Evolutionary conservation across 768 basidiomycete genomes (phyloP), one percentile per base, ranked within the genome.

Genomic region (Trametes sanguinea): DNA sequence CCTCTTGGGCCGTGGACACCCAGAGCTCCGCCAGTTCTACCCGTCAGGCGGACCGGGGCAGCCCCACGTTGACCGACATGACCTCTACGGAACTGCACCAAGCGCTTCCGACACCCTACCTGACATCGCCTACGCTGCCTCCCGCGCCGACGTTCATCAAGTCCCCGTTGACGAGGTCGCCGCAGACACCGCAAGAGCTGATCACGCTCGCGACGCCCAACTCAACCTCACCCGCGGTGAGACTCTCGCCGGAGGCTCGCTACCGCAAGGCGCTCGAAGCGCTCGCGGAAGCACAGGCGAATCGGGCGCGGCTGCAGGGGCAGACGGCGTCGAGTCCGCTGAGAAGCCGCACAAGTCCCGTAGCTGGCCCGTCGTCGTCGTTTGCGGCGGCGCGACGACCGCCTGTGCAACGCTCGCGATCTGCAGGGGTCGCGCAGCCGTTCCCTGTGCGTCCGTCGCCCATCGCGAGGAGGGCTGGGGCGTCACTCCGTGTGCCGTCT

Each of bases 241-340:
- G 56, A 11, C 59, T 62, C 17, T 57, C 57, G 4, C 59, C 65
- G 1, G 51, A 60, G 17, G 56, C 45, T 47, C 62, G 61, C 6
- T 65, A 61, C 14, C 63, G 64, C 35, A 67, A 64, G 54, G 54
- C 56, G 37, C 57, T 65, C 51, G 60, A 61, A 35, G 65, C 68
- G 43, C 56, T 62, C 40, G 62, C 64, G 2, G 62, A 62, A 17
- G 60, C 62, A 7, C 66, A 65, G 54, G 62, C 62, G n/a, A 61
- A 57, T 17, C 68, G 65, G 56, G 56, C 59, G 40, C 55, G 64
- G 9, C 44, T 57, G 37, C 57, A 62, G 30, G 44, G 51, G 45
- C 46, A 40, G 37, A 35, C 27, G 47, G 44, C 27, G 6, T 6
- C 42, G 22, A 22, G 22, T 22, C 16, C 17, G 33, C 16, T 13